phyloP scores from a whole-genome alignment of 192 early-diverging fungal species.

The Mortierella hygrophila region DNA sequence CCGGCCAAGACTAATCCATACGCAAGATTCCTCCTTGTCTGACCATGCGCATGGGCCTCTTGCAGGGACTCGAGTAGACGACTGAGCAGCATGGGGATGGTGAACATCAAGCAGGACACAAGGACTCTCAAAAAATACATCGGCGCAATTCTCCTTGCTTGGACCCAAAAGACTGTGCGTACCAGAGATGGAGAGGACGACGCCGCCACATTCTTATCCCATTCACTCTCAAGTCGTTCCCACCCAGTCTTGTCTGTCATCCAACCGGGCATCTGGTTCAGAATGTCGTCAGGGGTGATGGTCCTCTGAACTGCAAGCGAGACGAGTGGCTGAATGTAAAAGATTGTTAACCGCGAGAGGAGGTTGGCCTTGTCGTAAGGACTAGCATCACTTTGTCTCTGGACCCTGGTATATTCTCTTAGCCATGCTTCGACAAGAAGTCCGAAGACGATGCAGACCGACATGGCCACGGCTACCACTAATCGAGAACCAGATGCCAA shows the following conservation, averaged over 20 bases:
- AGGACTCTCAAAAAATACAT: slow-evolving; percentile 25
- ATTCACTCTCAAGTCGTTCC: not conserved
- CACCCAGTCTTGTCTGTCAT: not conserved
- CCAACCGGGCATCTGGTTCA: slow-evolving; percentile 20
- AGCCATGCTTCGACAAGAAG: slow-evolving; percentile 39
- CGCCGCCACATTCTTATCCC: slow-evolving; percentile 14
- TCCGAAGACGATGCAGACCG: not conserved
- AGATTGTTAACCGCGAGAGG: slow-evolving; percentile 20
- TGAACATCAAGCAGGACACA: slow-evolving; percentile 13
- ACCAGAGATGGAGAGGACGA: slow-evolving; percentile 10
- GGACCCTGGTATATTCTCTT: slow-evolving; percentile 13
- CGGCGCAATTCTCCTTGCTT: slow-evolving; percentile 8
- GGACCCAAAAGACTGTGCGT: slow-evolving; percentile 10
- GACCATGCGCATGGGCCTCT: not conserved
- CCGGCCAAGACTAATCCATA: slow-evolving; percentile 12
- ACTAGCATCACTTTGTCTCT: slow-evolving; percentile 20
- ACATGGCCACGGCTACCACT: not conserved
- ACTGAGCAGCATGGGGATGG: slow-evolving; percentile 31
- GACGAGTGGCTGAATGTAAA: slow-evolving; percentile 34
- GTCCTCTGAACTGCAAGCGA: slow-evolving; percentile 22
- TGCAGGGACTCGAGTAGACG: slow-evolving; percentile 27
- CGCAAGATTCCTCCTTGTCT: not conserved
- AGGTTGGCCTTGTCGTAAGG: slow-evolving; percentile 40
- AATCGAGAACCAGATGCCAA: not conserved
- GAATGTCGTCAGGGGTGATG: slow-evolving; percentile 20